phyloP scores from a whole-genome alignment of 176 grass and related monocot genomes.

The Triticum monococcum region DNA sequence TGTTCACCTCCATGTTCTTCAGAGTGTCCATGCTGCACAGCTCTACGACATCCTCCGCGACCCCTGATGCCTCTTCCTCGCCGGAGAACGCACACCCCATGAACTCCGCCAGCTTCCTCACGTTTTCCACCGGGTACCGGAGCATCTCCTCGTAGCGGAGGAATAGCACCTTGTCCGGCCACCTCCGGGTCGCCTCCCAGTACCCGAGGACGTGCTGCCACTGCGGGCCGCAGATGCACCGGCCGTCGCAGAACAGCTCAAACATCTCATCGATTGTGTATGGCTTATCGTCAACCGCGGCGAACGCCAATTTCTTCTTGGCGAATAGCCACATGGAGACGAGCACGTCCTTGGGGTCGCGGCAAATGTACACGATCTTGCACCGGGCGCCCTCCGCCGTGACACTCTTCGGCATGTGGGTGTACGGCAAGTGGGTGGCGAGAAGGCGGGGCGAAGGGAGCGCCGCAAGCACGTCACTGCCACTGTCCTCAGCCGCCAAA shows the following conservation, averaged over 20 bases:
- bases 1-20: constrained; percentile 7
- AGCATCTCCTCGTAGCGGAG: constrained; percentile 47
- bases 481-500: too few relatives aligned
- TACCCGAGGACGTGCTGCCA: constrained; percentile 35
- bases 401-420: constrained; percentile 19
- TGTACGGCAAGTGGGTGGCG: constrained; percentile 36
- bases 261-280: not conserved
- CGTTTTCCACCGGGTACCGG: not conserved
- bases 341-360: constrained; percentile 47
- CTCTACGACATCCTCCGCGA: not conserved
- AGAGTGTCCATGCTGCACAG: constrained; percentile 30
- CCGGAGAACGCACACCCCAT: constrained; percentile 20
- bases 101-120: constrained; percentile 39
- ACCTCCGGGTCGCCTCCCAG: constrained; percentile 20
- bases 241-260: constrained; percentile 3
- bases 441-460: constrained; percentile 10
- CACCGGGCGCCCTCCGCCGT: not conserved
- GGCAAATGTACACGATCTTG: constrained; percentile 34
- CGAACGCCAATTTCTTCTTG: not conserved
- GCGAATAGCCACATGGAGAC: constrained; percentile 28
- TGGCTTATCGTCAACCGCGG: too few relatives aligned
- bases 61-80: constrained; percentile 13
- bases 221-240: not conserved
- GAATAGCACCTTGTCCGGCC: constrained; percentile 35
- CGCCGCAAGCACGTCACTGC: not conserved